Conservation (phyloP, 768 basidiomycete species). For the Leccinellum albellum region DNA sequence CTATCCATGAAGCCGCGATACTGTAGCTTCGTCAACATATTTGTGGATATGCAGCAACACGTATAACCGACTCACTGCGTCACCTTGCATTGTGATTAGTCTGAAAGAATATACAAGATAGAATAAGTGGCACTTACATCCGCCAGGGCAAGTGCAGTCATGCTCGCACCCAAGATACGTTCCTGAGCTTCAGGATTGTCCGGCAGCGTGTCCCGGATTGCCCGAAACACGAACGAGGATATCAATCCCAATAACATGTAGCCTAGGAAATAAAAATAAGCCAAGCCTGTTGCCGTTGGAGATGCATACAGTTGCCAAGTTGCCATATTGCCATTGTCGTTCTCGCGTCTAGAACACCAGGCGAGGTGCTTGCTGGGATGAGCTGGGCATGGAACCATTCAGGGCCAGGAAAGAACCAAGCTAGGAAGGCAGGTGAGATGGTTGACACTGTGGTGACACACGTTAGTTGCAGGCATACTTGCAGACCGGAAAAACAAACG, state of each 20-base stretch:
- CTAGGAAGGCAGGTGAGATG: constrained; percentile 45
- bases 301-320: constrained; percentile 55
- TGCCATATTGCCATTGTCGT: constrained; percentile 65
- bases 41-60: not conserved
- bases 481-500: constrained; percentile 32
- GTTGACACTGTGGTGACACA: constrained; percentile 41
- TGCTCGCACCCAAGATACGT: constrained; percentile 58
- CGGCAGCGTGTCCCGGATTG: constrained; percentile 56
- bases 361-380: constrained; percentile 41
- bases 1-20: constrained; percentile 52
- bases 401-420: constrained; percentile 57
- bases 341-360: constrained; percentile 40
- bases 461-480: constrained; percentile 14
- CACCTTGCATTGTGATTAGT: constrained; percentile 35
- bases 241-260: constrained; percentile 63
- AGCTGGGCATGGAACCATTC: constrained; percentile 67
- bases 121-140: constrained; percentile 48
- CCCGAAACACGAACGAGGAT: constrained; percentile 64
- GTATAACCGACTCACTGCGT: constrained; percentile 49
- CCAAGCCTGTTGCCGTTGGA: not conserved
- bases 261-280: constrained; percentile 35
- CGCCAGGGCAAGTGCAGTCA: constrained; percentile 62
- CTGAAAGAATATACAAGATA: not conserved
- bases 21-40: constrained; percentile 34
- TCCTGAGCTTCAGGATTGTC: constrained; percentile 61